Conservation (phyloP, 176 grass and related monocot genomes). For the Aegilops speltoides region DNA sequence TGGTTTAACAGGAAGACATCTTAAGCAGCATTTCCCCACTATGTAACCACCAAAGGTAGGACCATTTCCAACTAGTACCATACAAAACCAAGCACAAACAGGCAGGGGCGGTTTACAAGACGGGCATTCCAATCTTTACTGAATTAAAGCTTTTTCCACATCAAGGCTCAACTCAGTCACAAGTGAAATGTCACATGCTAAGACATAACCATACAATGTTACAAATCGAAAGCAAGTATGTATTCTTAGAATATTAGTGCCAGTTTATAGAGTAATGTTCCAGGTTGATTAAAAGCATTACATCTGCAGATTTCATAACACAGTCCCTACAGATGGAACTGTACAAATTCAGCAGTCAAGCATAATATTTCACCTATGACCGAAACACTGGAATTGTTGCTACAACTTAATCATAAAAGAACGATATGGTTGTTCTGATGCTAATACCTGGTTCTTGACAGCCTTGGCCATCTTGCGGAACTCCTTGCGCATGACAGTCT, state of each 20-base stretch:
- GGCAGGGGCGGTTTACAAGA: not conserved
- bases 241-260: not conserved
- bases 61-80: not conserved
- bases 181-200: not conserved
- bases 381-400: not conserved
- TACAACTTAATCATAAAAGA: not conserved
- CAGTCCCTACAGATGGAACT: not conserved
- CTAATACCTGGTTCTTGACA: constrained; percentile 78
- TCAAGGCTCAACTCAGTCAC: not conserved
- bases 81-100: not conserved
- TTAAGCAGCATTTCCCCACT: not conserved
- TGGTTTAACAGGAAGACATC: not conserved
- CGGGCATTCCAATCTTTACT: not conserved
- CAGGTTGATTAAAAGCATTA: not conserved
- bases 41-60: not conserved
- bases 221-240: not conserved
- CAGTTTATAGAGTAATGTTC: not conserved
- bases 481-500: constrained; percentile 75
- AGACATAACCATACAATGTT: not conserved
- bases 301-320: not conserved
- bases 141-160: not conserved
- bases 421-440: not conserved
- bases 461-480: constrained; percentile 81
- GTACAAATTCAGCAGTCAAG: constrained; percentile 2
- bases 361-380: constrained; percentile 3